Evolutionary conservation across 305 asterid genomes (phyloP), one percentile per base, ranked within the genome.

Genomic region (Petunia hybrid): DNA sequence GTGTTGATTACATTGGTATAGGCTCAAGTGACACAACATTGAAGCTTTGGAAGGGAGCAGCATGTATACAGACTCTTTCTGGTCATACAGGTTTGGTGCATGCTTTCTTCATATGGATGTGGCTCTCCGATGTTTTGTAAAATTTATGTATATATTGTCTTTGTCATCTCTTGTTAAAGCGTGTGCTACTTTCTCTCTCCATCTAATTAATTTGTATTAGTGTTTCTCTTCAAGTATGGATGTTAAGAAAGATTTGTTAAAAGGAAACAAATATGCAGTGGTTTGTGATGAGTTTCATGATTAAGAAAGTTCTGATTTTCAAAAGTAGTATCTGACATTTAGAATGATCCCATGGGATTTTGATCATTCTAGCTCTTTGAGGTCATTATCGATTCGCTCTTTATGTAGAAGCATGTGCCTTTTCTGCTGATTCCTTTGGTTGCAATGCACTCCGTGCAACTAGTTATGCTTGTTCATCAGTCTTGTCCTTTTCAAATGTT

Each of bases 21-120:
- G 99, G 98, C 84, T 96, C 99, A 39, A 96, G 97, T 87, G 98
- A 96, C 90, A 88, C 82, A 89, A 89, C 95, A 64, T 83, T 96
- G 88, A 96, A 93, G 95, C 92, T 94, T 12, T 96, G 99, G 98
- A 94, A 92, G 81, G 99, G 98, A 81, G 90, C 87, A 83, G 81
- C 93, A 77, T 94, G 99, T 80, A 40, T 80, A 48, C 97, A 86
- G 60, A 90, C 99, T 63, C 90, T 92, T 85, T 83, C 80, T 56
- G 99, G 98, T 65, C 99, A 94, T 87, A 85, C 97, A 94, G 99
- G 99, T 95, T 86, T 77, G 65, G 22, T 73, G 78, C 64, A 13
- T 73, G 64, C 69, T 40, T 45, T 68, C 22, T 83, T 69, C 40
- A 66, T 84, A 38, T 82, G 48, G 39, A 65, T 35, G 9, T 22